phyloP scores from a whole-genome alignment of 495 filamentous ascomycete species.

The Chlorociboria aeruginascens region DNA sequence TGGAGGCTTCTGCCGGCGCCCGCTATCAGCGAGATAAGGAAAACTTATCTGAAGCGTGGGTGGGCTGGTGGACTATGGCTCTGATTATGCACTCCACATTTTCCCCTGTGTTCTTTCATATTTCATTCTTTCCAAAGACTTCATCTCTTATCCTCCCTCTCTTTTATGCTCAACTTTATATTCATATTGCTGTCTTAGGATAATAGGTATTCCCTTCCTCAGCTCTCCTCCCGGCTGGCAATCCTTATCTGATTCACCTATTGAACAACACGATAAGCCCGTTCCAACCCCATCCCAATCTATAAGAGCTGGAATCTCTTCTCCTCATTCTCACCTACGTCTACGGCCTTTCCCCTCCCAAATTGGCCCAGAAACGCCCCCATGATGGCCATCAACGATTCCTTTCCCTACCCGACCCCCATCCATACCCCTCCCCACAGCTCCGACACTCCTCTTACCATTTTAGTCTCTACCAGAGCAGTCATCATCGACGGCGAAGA shows the following conservation, averaged over 20 bases:
- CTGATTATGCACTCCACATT: too few relatives aligned
- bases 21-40: too few relatives aligned
- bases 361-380: background rate
- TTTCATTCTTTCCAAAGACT: too few relatives aligned
- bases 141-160: slow-evolving; percentile 1
- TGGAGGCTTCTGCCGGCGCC: background rate
- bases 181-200: background rate
- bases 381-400: slow-evolving; percentile 21
- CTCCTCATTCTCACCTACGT: background rate
- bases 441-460: slow-evolving; percentile 36
- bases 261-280: slow-evolving; percentile 16
- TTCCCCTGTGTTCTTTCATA: too few relatives aligned
- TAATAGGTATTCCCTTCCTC: background rate
- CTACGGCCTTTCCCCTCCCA: slow-evolving; percentile 2
- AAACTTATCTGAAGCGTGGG: too few relatives aligned
- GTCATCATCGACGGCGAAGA: slow-evolving; percentile 59
- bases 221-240: slow-evolving; percentile 4
- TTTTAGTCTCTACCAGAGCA: slow-evolving; percentile 73
- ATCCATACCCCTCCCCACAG: slow-evolving; percentile 18
- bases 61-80: too few relatives aligned
- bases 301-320: background rate
- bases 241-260: background rate
- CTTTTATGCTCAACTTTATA: background rate
- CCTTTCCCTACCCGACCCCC: slow-evolving; percentile 18
- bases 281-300: slow-evolving; percentile 3